Evolutionary conservation across 345 rosid species (phyloP), one percentile per base, ranked within the genome.

Genomic region (Eutrema japonicum): DNA sequence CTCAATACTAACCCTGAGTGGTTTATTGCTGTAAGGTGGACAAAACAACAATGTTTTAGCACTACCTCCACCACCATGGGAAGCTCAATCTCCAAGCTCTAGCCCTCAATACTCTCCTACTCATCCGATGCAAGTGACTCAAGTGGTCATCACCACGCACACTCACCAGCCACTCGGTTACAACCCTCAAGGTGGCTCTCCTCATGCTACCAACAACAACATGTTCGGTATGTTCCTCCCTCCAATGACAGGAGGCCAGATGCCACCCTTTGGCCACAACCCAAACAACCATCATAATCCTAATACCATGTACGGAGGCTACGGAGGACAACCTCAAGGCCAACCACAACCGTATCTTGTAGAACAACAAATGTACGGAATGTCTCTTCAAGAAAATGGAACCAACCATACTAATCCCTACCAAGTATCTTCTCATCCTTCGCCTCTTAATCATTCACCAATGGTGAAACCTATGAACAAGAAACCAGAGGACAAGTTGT

Each of bases 1-100:
- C 48, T 40, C 30, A 38, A 29, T 10, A 27, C 51, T 49, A 67
- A 10, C 29, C n/a, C 1, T 14, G 8, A 13, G 5, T 67, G 2
- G 8, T 8, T 43, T 48, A 6, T 67, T 29, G 9, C 16, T 51
- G 0, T 12, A 49, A 77, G 80, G 77, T 77, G 76, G 73, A 58
- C 80, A 77, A 71, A 77, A 65, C 80, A 71, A 64, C 73, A 63
- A 76, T 64, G 77, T 64, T 35, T 45, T 77, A 50, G 82, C 95
- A 14, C 78, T 94, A 42, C 97, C 98, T 38, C 95, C 93, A 10
- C 97, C 98, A 41, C 98, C 97, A 5, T 94, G 98, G 98, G 98
- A 94, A 82, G 90, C 93, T 76, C 95, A 85, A 68, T 75, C 89
- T 60, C 86, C 84, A 40, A 89, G 86, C 71, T 74, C 79, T 18